These are phyloP conservation scores for Cenchrus fungigraminus DNA, from an alignment of 176 grass and related monocot genomes.

Conservation along the genomic window DNA sequence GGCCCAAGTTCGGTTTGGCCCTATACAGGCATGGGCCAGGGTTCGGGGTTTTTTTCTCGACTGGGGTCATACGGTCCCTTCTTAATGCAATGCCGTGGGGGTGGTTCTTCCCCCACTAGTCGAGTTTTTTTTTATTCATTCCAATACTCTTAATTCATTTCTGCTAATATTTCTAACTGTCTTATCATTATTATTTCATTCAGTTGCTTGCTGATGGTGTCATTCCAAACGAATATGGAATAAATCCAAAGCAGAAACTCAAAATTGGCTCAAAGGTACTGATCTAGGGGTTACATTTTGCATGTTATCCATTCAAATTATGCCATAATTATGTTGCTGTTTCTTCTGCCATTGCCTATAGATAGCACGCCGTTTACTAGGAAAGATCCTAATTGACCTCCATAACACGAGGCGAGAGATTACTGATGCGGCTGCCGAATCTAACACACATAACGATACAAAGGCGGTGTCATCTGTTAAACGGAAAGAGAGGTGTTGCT, in stretches of 20 bases:
- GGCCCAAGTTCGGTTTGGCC: too few relatives aligned
- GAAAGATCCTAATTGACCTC: constrained; percentile 95
- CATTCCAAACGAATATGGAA: constrained; percentile 95
- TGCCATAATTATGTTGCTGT: constrained; percentile 17
- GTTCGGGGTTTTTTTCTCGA: too few relatives aligned
- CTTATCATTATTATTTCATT: constrained; percentile 44
- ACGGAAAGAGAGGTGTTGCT: constrained; percentile 53
- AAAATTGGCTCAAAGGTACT: constrained; percentile 94
- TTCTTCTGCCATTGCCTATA: constrained; percentile 51
- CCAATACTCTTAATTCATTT: constrained; percentile 11
- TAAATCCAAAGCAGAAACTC: constrained; percentile 94
- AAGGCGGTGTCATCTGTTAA: constrained; percentile 40
- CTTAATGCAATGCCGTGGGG: too few relatives aligned
- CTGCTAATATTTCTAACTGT: constrained; percentile 30
- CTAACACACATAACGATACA: constrained; percentile 50
- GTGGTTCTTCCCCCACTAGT: too few relatives aligned
- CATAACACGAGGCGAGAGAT: constrained; percentile 90
- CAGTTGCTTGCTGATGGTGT: constrained; percentile 95
- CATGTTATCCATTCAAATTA: constrained; percentile 12
- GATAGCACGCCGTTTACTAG: constrained; percentile 88
- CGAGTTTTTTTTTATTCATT: not conserved
- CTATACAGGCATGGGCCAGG: too few relatives aligned
- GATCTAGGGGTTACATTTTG: constrained; percentile 11
- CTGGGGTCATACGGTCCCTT: too few relatives aligned
- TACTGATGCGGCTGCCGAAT: constrained; percentile 55